These are phyloP conservation scores for Botryotinia calthae DNA, from an alignment of 2,329 filamentous ascomycete genomes.

Conservation along the genomic window DNA sequence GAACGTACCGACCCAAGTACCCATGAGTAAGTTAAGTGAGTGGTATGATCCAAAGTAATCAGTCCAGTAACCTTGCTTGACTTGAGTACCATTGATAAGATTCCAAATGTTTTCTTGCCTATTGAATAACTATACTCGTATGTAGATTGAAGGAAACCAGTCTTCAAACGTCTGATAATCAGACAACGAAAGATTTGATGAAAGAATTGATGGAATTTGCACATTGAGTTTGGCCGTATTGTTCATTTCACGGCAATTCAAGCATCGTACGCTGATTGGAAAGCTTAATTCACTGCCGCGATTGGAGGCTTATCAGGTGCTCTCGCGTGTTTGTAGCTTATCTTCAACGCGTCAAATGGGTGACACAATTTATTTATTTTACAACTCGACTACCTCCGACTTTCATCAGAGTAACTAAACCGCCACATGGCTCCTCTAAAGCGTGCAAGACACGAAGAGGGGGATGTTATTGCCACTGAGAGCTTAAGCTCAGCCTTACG, in stretches of 20 bases:
- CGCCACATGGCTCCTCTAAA: conserved; percentile 44
- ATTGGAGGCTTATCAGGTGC: conserved; percentile 8
- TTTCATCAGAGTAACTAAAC: not conserved
- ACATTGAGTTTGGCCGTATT: not conserved
- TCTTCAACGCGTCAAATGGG: not conserved
- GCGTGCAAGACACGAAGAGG: conserved; percentile 39
- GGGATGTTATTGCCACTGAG: conserved; percentile 38
- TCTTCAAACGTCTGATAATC: not conserved
- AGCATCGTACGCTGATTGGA: not conserved
- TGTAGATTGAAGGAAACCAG: not conserved
- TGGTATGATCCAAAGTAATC: not conserved
- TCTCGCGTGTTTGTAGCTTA: not conserved
- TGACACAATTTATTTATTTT: not conserved
- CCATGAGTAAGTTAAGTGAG: not conserved
- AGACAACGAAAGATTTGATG: not conserved
- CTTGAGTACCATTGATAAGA: not conserved
- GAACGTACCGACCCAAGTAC: not conserved
- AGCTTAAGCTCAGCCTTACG: conserved; percentile 34
- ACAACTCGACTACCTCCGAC: not conserved
- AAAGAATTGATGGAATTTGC: not conserved
- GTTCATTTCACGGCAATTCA: not conserved
- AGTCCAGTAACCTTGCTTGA: not conserved
- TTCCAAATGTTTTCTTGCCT: not conserved
- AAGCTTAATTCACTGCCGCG: not conserved
- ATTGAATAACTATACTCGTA: not conserved